phyloP scores from a whole-genome alignment of 805 yeast species.

The Ogataea sp. region DNA sequence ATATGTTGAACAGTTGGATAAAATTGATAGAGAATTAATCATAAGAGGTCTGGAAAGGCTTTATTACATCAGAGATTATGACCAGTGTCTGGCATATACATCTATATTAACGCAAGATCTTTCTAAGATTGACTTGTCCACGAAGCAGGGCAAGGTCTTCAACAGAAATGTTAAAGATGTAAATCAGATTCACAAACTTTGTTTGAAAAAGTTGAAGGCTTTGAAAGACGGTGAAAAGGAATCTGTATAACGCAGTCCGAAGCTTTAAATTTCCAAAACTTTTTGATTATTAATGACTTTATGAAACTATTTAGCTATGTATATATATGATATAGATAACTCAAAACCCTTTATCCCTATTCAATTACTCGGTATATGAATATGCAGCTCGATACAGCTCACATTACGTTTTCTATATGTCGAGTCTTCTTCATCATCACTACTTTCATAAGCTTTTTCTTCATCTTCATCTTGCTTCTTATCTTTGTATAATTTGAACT shows the following conservation, averaged over 20 bases:
- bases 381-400: constrained; percentile 37
- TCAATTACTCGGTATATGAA: no score
- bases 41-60: constrained; percentile 56
- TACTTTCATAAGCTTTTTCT: constrained; percentile 11
- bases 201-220: constrained; percentile 19
- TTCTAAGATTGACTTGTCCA: constrained; percentile 16
- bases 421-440: constrained; percentile 23
- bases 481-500: constrained; percentile 26
- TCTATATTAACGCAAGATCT: constrained; percentile 19
- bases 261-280: no score
- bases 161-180: constrained; percentile 47
- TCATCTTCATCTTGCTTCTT: constrained; percentile 5
- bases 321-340: no score
- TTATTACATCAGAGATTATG: constrained; percentile 48
- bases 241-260: no score
- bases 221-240: no score
- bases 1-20: constrained; percentile 31
- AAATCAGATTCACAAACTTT: constrained; percentile 33
- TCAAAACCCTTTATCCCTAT: no score
- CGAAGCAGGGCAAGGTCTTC: constrained; percentile 32
- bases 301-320: no score
- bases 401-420: constrained; percentile 35
- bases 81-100: constrained; percentile 40
- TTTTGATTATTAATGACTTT: not conserved
- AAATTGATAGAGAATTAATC: constrained; percentile 47